Percentiles rank a stretch among this genome's conserved stretches.
These are phyloP conservation scores for Malus sieversii DNA, from an alignment of 306 rosid species.

Conservation along the genomic window DNA sequence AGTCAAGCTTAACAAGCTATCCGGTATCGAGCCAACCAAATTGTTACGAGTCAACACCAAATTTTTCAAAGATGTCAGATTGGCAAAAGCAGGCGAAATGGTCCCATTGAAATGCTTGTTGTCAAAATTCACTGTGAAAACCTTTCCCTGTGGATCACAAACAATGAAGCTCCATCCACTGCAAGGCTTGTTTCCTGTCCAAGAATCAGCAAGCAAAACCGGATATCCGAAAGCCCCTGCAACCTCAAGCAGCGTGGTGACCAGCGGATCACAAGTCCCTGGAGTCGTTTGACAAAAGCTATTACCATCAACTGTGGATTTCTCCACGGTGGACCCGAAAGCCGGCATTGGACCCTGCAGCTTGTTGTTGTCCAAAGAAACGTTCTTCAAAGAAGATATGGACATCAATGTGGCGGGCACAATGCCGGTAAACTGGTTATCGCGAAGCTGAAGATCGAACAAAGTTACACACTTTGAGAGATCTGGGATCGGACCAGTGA, in stretches of 20 bases:
- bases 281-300: constrained; percentile 30
- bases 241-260: constrained; percentile 39
- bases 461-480: constrained; percentile 36
- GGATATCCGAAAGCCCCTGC: constrained; percentile 51
- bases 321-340: constrained; percentile 27
- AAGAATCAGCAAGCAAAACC: constrained; percentile 23
- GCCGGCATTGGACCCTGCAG: constrained; percentile 60
- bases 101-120: constrained; percentile 40
- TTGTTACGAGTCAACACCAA: constrained; percentile 37
- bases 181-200: constrained; percentile 52
- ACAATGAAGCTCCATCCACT: constrained; percentile 23
- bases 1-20: constrained; percentile 29
- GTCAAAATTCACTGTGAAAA: constrained; percentile 33
- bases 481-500: constrained; percentile 62
- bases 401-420: constrained; percentile 42
- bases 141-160: constrained; percentile 35
- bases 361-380: constrained; percentile 47
- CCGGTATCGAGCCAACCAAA: constrained; percentile 54
- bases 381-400: constrained; percentile 30
- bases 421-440: constrained; percentile 51
- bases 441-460: constrained; percentile 70
- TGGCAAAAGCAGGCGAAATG: constrained; percentile 60
- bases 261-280: constrained; percentile 51
- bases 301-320: constrained; percentile 30
- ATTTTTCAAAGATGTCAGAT: constrained; percentile 41